These are phyloP conservation scores for Neofusicoccum cordaticola DNA, from an alignment of 2,329 filamentous ascomycete genomes.

Conservation along the genomic window DNA sequence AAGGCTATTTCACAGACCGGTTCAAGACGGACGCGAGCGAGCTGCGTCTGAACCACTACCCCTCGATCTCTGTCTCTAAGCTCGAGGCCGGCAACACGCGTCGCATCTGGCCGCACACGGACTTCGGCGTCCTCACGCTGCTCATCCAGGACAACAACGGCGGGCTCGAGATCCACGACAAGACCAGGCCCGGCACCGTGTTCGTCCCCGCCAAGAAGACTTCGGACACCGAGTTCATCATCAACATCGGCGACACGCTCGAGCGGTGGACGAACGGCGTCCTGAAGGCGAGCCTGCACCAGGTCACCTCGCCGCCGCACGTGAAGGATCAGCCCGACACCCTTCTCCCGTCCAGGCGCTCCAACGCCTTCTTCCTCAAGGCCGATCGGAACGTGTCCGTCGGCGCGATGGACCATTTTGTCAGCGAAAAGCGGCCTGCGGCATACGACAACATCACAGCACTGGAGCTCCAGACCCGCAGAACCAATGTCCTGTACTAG, in stretches of 20 bases:
- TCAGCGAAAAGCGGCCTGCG: background rate
- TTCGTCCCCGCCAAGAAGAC: conserved; percentile 19
- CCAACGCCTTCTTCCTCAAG: background rate
- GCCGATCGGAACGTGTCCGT: background rate
- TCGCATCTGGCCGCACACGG: conserved; percentile 43
- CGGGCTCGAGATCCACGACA: conserved; percentile 40
- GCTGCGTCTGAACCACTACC: conserved; percentile 40
- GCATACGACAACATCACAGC: background rate
- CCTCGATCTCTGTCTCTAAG: conserved; percentile 26
- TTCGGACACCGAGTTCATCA: background rate
- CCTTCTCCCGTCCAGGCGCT: background rate
- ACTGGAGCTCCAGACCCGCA: background rate
- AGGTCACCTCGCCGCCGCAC: background rate
- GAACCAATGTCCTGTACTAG: background rate
- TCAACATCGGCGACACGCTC: background rate
- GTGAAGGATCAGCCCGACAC: background rate
- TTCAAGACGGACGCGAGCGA: conserved; percentile 29
- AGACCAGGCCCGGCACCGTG: conserved; percentile 27
- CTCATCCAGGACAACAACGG: conserved; percentile 43
- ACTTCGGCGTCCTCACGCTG: conserved; percentile 42
- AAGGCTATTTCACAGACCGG: conserved; percentile 20
- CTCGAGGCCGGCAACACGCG: conserved; percentile 26
- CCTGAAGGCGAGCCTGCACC: background rate
- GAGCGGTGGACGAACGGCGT: background rate
- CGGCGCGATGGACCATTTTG: background rate